Base-by-base conservation (phyloP, 1,139 yeast genomes). In the Taiozyma sp. region DNA sequence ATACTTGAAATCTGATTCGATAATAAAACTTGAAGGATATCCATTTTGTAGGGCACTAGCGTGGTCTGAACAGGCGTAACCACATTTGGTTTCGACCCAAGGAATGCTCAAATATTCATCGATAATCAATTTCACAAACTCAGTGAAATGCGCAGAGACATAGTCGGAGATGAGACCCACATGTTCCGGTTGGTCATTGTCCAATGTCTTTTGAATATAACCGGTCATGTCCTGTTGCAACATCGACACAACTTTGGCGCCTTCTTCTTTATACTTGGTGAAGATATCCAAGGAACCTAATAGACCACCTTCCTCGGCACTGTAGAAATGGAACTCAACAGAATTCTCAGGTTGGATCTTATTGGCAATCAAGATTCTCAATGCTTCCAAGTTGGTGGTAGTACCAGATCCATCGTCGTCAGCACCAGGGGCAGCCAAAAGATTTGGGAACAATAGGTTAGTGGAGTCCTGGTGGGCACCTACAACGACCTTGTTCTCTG, bases 201-300 rank as follows among this genome's bases (percentile, higher is more conserved):
- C 82, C 28, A 73, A 62, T 24, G 84, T 70, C 47, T 76, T 79
- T 46, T 79, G 76, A 9, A 85, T 79, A 63, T 77, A 90, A 0
- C 98, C 98, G 1, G 97, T 88, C 97, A 91, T 91, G 65, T 91
- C 98, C 66, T 90, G 96, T 68, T 91, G 97, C 47, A 91, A 74
- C 90, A 90, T 85, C 6, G 91, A 91, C 37, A 83, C 76, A 24
- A 91, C 91, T 21, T 75, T 73, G 51, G 72, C 75, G 42, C 73
- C 72, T 2, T 68, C 59, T 11, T 66, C 62, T 26, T 75, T 67
- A 62, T 87, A 87, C 32, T 73, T 69, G 21, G 79, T 69, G 66
- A 88, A 88, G 11, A 91, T 80, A 54, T 88, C 96, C 57, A 81
- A 78, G 5, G 97, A 88, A 0, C 99, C 99, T 50, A 88, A 73